Conservation (phyloP, 83 land plant genomes). For the Isoetes engelmannii region DNA sequence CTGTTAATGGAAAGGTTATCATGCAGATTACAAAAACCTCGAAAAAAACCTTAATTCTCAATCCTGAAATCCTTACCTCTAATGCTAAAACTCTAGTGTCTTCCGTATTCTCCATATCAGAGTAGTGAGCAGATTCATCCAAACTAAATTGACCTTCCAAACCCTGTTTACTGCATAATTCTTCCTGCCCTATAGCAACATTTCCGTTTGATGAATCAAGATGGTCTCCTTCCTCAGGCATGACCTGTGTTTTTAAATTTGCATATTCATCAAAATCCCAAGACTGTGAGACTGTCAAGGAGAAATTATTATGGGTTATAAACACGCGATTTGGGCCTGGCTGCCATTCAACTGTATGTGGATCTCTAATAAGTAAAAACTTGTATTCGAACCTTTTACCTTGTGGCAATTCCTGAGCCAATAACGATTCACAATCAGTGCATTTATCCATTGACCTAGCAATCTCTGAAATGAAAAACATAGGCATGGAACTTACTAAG, state of each 20-base stretch:
- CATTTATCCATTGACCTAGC: not conserved
- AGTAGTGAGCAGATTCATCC: no score
- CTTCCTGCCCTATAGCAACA: no score
- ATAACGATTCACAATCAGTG: not conserved
- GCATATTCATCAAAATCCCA: constrained; percentile 44
- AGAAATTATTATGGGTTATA: constrained; percentile 34
- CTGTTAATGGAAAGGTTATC: no score
- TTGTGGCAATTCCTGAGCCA: constrained; percentile 50
- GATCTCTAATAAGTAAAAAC: constrained; percentile 38
- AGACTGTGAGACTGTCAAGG: constrained; percentile 37
- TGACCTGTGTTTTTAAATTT: constrained; percentile 26
- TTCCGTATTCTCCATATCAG: no score
- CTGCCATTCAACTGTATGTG: constrained; percentile 61
- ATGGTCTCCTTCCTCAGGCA: not conserved
- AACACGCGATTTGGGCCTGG: constrained; percentile 62
- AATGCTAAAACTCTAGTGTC: no score
- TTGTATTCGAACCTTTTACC: constrained; percentile 56
- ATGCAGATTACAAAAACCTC: no score
- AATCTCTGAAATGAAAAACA: not conserved
- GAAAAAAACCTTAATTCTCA: no score
- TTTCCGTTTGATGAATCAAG: no score
- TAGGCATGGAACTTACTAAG: not conserved
- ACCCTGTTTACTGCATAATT: no score
- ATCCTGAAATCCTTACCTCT: no score
- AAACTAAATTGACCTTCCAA: no score